Conservation (phyloP, 306 rosid species). For the Vicia faba region DNA sequence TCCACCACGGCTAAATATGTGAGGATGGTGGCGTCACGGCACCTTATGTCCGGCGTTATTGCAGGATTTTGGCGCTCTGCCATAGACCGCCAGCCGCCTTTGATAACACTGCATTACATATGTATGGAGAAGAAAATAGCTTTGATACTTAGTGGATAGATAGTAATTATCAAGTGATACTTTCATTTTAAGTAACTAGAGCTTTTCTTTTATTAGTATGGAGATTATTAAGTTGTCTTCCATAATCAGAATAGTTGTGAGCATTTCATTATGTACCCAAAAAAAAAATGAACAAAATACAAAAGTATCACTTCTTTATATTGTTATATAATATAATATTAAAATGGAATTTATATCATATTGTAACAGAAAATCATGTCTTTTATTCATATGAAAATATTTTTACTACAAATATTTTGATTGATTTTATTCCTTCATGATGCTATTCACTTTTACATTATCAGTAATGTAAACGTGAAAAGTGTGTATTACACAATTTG, state of each 20-base stretch:
- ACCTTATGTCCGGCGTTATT: too few species aligned
- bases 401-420: background rate
- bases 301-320: too few species aligned
- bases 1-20: too few species aligned
- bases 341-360: background rate
- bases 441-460: background rate
- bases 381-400: background rate
- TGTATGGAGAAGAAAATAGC: too few species aligned
- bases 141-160: background rate
- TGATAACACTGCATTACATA: too few species aligned
- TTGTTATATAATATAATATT: background rate
- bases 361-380: background rate
- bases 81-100: too few species aligned
- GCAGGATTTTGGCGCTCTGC: too few species aligned
- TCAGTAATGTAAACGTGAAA: conserved; percentile 11
- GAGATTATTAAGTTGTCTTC: background rate
- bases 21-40: too few species aligned
- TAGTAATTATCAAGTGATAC: too few species aligned
- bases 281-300: too few species aligned
- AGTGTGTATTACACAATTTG: background rate
- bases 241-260: background rate
- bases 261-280: too few species aligned
- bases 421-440: background rate
- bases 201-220: background rate
- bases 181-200: too few species aligned